phyloP scores from a whole-genome alignment of 495 filamentous ascomycete genomes.

The Neurospora africana region DNA sequence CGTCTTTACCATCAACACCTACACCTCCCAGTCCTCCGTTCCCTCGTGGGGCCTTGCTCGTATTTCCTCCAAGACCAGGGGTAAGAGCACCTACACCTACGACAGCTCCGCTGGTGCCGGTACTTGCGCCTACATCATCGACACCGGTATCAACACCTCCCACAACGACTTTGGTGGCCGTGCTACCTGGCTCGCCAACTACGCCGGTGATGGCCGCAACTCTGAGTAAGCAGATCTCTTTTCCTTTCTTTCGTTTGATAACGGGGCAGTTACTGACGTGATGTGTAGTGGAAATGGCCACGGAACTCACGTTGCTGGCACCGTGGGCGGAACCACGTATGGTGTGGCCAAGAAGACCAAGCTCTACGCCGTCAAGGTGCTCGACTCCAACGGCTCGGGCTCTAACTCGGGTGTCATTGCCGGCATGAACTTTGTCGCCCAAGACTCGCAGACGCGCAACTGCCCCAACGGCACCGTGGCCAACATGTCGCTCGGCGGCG shows the following conservation, averaged over 20 bases:
- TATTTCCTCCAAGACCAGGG: conserved; percentile 42
- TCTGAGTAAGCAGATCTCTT: no score
- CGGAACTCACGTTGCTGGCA: conserved; percentile 41
- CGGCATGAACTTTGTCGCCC: conserved; percentile 37
- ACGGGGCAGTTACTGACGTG: no score
- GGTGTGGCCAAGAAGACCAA: conserved; percentile 39
- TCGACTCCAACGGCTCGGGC: conserved; percentile 39
- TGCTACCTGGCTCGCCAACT: conserved; percentile 34
- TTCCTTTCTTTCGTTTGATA: no score
- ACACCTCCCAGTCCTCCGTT: conserved; percentile 38
- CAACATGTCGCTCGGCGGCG: conserved; percentile 49
- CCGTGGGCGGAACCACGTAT: conserved; percentile 37
- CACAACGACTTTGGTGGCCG: conserved; percentile 32
- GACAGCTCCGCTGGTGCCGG: conserved; percentile 47
- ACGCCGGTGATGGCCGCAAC: conserved; percentile 29
- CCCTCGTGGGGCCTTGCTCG: conserved; percentile 50
- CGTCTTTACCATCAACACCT: conserved; percentile 35
- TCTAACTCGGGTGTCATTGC: conserved; percentile 36
- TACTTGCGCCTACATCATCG: conserved; percentile 50
- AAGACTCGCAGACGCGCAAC: conserved; percentile 24
- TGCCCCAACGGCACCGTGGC: conserved; percentile 35
- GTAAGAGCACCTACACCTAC: conserved; percentile 47
- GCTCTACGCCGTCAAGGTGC: conserved; percentile 41
- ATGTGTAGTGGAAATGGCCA: conserved; percentile 41
- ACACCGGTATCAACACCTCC: conserved; percentile 45